Conservation (phyloP, 2,329 filamentous ascomycete genomes). For the Aotearoamyces nothofagi region DNA sequence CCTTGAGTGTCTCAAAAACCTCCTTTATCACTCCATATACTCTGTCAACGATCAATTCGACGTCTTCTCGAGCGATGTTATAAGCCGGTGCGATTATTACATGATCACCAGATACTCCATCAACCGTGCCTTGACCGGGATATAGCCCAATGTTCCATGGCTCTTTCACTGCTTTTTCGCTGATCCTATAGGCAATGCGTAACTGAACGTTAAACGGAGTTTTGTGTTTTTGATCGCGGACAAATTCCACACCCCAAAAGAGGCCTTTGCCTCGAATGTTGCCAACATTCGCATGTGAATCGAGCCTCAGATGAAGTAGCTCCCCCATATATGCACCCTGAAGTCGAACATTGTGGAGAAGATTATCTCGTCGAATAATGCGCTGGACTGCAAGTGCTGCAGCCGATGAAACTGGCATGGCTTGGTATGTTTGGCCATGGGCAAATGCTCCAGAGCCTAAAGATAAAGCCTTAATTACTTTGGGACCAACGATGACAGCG, state of each 20-base stretch:
- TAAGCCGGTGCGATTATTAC: conserved; percentile 46
- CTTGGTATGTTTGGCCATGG: conserved; percentile 38
- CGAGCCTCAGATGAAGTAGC: conserved; percentile 27
- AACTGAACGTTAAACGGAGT: conserved; percentile 27
- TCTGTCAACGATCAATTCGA: conserved; percentile 36
- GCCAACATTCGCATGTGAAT: conserved; percentile 33
- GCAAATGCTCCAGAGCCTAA: conserved; percentile 15
- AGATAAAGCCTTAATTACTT: conserved; percentile 28
- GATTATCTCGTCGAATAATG: conserved; percentile 37
- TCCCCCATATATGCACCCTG: conserved; percentile 35
- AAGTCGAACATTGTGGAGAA: conserved; percentile 39
- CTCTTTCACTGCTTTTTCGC: conserved; percentile 25
- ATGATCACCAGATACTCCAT: conserved; percentile 44
- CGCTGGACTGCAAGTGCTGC: conserved; percentile 47
- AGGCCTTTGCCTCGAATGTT: conserved; percentile 45
- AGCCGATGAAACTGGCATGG: conserved; percentile 41
- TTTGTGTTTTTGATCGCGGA: conserved; percentile 32
- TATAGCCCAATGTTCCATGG: conserved; percentile 42
- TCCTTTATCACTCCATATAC: conserved; percentile 28
- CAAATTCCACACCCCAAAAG: conserved; percentile 41
- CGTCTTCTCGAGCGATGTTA: conserved; percentile 34
- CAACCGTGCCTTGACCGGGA: conserved; percentile 36
- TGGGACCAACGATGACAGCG: conserved; percentile 36
- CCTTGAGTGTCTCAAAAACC: conserved; percentile 14
- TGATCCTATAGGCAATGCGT: conserved; percentile 30